Evolutionary conservation across 129 eudicot genomes (phyloP).

Genomic region (Heracleum sosnowskyi): DNA sequence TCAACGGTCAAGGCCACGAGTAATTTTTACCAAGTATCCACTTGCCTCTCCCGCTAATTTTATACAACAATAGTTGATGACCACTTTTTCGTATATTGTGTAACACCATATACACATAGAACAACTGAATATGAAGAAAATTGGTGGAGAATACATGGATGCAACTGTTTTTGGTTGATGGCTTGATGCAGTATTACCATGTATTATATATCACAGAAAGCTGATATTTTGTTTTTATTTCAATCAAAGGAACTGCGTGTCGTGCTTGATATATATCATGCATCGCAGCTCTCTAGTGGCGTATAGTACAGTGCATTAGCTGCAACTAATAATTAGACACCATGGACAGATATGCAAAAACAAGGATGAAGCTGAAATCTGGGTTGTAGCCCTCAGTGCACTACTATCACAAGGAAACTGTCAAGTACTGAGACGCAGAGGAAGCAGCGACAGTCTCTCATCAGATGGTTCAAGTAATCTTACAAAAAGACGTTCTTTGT

Average conservation of each 20-base stretch:
- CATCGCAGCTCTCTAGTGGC: background rate
- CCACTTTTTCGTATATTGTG: no score
- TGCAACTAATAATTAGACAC: constrained; percentile 8
- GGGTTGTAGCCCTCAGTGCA: constrained; percentile 52
- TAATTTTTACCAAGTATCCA: no score
- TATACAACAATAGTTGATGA: no score
- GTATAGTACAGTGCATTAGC: background rate
- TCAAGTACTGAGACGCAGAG: constrained; percentile 27
- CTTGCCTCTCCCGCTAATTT: no score
- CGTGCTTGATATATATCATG: background rate
- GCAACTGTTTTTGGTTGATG: no score
- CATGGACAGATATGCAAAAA: constrained; percentile 61
- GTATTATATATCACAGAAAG: background rate
- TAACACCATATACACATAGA: no score
- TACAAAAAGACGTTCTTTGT: constrained; percentile 27
- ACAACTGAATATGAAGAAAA: no score
- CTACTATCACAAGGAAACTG: constrained; percentile 33
- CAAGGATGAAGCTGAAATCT: constrained; percentile 63
- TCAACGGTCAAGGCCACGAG: no score
- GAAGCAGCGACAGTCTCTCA: constrained; percentile 14
- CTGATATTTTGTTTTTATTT: background rate
- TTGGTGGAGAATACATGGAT: no score
- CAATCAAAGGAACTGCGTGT: background rate
- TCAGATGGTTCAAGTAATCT: constrained; percentile 37
- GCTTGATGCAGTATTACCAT: background rate